Evolutionary conservation across 108 stramenopile species (phyloP).

Genomic region (Cyclostephanos invisitatus): DNA sequence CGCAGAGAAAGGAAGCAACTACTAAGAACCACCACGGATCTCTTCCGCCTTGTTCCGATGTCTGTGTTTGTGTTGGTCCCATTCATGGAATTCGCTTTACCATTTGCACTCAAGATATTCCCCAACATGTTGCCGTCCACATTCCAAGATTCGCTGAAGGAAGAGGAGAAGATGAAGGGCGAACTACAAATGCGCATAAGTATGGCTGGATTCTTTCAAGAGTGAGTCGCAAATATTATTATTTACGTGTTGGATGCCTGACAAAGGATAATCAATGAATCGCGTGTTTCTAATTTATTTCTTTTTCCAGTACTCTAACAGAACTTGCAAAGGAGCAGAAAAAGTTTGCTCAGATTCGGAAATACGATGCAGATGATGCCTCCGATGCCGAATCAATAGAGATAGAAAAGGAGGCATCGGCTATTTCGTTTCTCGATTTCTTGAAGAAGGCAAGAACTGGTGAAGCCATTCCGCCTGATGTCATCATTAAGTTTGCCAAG

Average conservation of each 20-base stretch:
- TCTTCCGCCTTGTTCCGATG: constrained; percentile 97
- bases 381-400: constrained; percentile 57
- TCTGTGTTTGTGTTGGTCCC: constrained; percentile 97
- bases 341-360: constrained; percentile 56
- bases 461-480: constrained; percentile 82
- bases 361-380: constrained; percentile 49
- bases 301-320: constrained; percentile 66
- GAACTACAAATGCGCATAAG: constrained; percentile 93
- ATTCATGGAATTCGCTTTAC: constrained; percentile 97
- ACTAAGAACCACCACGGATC: constrained; percentile 92
- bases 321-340: constrained; percentile 88
- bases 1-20: constrained; percentile 97
- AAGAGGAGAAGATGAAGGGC: constrained; percentile 97
- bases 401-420: constrained; percentile 68
- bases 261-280: background rate
- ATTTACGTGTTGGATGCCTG: background rate
- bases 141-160: constrained; percentile 96
- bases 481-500: constrained; percentile 81
- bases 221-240: constrained; percentile 58
- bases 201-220: constrained; percentile 97
- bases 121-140: constrained; percentile 99
- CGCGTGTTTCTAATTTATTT: background rate
- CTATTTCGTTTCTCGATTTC: constrained; percentile 85
- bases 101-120: constrained; percentile 95
- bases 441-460: constrained; percentile 91